Conservation (phyloP, 2,329 filamentous ascomycete genomes). For the Fusarium sp. region DNA sequence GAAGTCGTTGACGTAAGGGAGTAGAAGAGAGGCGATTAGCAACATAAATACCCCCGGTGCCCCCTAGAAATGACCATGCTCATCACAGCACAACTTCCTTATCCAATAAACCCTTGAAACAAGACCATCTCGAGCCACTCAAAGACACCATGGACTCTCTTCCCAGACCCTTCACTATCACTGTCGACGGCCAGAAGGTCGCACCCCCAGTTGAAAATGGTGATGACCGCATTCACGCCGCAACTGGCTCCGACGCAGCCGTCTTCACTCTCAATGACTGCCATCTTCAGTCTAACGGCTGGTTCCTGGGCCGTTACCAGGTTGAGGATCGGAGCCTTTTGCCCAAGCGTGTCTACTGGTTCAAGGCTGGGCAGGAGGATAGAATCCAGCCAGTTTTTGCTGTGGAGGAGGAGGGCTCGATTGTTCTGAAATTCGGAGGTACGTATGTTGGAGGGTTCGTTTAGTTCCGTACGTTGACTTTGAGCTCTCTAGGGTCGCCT, state of each 20-base stretch:
- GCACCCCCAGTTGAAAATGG: neutral
- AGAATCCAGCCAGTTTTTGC: neutral
- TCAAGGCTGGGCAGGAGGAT: accelerated
- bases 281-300: conserved; percentile 1
- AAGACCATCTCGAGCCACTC: too few species aligned
- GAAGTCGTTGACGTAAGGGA: neutral
- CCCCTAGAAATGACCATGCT: too few species aligned
- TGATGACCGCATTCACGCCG: conserved; percentile 8
- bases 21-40: neutral
- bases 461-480: neutral
- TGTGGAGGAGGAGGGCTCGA: neutral
- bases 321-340: conserved; percentile 8
- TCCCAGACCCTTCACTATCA: conserved; percentile 10
- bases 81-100: neutral
- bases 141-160: conserved; percentile 4
- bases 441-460: neutral
- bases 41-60: neutral
- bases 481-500: neutral
- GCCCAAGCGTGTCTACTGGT: conserved; percentile 23
- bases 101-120: neutral
- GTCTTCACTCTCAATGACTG: conserved; percentile 12
- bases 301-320: conserved; percentile 7
- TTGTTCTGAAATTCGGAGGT: conserved; percentile 16
- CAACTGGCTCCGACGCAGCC: neutral
- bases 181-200: conserved; percentile 18